These are phyloP conservation scores for Thuidium tamariscinum DNA, from an alignment of 225 moss, liverwort and hornwort genomes.

Conservation along the genomic window DNA sequence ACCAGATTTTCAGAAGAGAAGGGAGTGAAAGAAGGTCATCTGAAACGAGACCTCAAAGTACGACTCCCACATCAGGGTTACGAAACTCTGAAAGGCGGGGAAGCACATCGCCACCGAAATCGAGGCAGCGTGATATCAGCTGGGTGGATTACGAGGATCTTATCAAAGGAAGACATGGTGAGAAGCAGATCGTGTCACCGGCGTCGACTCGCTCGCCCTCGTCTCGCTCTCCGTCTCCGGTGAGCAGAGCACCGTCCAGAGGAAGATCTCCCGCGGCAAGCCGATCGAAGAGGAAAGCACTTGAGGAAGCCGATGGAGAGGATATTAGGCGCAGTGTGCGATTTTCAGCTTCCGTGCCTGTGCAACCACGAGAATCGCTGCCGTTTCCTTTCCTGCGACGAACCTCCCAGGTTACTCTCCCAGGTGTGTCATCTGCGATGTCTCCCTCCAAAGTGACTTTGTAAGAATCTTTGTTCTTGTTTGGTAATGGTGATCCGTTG, in stretches of 20 bases:
- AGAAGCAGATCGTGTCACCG: slow-evolving; percentile 1
- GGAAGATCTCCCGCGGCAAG: background rate
- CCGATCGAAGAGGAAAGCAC: background rate
- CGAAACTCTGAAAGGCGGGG: background rate
- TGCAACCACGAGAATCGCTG: slow-evolving; percentile 20
- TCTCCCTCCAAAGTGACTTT: background rate
- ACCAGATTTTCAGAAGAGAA: slow-evolving; percentile 10
- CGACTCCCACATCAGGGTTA: slow-evolving; percentile 4
- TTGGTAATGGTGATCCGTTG: background rate
- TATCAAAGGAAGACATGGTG: slow-evolving; percentile 29
- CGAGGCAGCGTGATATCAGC: slow-evolving; percentile 27
- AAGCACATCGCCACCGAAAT: background rate
- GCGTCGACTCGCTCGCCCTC: background rate
- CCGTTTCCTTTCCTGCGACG: slow-evolving; percentile 24
- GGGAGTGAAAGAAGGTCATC: background rate
- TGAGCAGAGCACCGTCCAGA: background rate
- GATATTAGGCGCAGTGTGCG: background rate
- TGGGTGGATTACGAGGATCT: slow-evolving; percentile 42
- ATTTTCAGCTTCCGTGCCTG: slow-evolving; percentile 15
- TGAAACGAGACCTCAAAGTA: slow-evolving; percentile 8
- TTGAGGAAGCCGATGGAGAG: background rate
- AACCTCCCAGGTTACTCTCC: slow-evolving; percentile 3
- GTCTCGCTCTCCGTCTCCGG: background rate
- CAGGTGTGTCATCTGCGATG: background rate
- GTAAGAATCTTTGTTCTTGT: background rate